A percentile compares a stretch with the other conserved stretches of the same genome.
phyloP scores from a whole-genome alignment of 179 eudicot genomes.

The Camellia oleifera region DNA sequence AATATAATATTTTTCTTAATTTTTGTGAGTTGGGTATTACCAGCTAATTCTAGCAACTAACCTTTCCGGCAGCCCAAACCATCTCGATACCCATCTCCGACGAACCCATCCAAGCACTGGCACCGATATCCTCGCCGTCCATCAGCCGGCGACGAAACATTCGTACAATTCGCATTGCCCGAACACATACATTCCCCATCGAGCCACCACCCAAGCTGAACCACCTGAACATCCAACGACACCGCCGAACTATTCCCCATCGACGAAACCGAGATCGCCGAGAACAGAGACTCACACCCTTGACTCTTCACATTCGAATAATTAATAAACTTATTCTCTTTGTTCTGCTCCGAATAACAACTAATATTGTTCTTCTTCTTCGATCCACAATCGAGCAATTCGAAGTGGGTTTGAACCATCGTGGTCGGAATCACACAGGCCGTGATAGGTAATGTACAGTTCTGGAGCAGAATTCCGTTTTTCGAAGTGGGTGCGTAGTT shows the following conservation, averaged over 20 bases:
- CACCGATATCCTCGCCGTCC: constrained; percentile 37
- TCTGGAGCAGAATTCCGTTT: constrained; percentile 45
- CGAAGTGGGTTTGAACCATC: constrained; percentile 36
- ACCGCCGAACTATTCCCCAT: constrained; percentile 32
- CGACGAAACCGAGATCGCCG: constrained; percentile 39
- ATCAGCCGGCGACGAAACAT: constrained; percentile 27
- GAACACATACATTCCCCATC: constrained; percentile 41
- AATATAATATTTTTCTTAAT: no score
- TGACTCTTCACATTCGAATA: constrained; percentile 22
- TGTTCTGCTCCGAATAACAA: constrained; percentile 37
- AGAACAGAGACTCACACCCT: constrained; percentile 32
- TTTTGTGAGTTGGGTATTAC: no score
- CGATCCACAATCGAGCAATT: constrained; percentile 32
- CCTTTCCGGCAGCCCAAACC: constrained; percentile 64
- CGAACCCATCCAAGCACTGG: constrained; percentile 41
- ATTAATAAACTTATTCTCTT: constrained; percentile 24
- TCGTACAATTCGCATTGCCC: constrained; percentile 31
- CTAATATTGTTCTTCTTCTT: constrained; percentile 19
- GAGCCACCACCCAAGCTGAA: constrained; percentile 62
- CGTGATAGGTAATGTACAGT: constrained; percentile 29
- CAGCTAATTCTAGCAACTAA: constrained; percentile 14
- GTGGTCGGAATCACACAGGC: constrained; percentile 44
- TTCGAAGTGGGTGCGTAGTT: constrained; percentile 44
- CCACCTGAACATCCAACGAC: constrained; percentile 44
- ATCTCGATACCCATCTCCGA: constrained; percentile 49